Percentiles rank a stretch among this genome's conserved stretches.
phyloP scores from a whole-genome alignment of 352 stramenopile species.

The Aphanomyces invadans region DNA sequence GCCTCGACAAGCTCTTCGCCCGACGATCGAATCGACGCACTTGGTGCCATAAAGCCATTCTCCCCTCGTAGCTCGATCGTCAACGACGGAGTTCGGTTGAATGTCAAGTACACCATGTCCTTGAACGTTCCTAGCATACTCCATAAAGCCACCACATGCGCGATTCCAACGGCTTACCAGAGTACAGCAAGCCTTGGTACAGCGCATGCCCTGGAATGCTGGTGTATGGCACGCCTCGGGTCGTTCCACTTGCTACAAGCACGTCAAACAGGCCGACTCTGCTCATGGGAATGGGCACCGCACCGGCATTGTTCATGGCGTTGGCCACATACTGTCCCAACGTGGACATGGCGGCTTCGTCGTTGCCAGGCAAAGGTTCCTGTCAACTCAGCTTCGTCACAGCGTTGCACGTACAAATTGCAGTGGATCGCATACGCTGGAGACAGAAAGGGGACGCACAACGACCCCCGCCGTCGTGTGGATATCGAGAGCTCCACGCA shows the following conservation, averaged over 20 bases:
- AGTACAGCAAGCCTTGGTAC: constrained; percentile 12
- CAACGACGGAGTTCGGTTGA: background rate
- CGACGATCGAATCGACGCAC: background rate
- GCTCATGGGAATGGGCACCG: too few species aligned
- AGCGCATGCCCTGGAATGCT: background rate
- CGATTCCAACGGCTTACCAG: background rate
- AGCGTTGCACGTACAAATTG: background rate
- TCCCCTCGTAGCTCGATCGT: constrained; percentile 3
- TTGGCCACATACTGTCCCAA: background rate
- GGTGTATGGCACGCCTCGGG: background rate
- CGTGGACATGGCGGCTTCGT: background rate
- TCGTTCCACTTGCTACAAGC: background rate
- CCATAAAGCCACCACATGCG: background rate
- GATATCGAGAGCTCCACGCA: background rate
- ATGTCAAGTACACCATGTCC: constrained; percentile 4
- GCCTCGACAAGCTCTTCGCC: constrained; percentile 2
- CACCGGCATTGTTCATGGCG: background rate
- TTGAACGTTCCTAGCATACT: background rate
- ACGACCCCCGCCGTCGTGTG: constrained; percentile 8
- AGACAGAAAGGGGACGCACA: background rate
- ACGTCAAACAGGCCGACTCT: background rate
- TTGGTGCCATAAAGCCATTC: background rate
- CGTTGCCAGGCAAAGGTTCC: background rate
- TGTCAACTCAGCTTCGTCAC: too few species aligned
- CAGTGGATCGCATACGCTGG: background rate